Conservation (phyloP, 441 rosid genomes). For the Viola pubescens region DNA sequence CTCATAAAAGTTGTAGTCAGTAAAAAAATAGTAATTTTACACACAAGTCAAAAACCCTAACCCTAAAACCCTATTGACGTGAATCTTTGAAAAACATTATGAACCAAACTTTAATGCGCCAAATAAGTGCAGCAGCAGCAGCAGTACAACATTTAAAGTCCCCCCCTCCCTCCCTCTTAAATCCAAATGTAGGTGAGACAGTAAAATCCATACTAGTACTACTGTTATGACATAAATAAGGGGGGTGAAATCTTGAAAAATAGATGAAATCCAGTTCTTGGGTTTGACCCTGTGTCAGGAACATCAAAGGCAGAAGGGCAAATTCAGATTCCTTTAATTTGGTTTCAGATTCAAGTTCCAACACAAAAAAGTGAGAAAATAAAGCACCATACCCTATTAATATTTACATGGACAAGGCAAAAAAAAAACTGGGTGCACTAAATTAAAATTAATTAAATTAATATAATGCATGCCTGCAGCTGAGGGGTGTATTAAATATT, state of each 20-base stretch:
- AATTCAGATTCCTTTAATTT: neutral
- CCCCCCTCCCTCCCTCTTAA: neutral
- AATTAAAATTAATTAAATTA: conserved; percentile 30
- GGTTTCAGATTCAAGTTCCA: conserved; percentile 5
- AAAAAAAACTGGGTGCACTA: conserved; percentile 12
- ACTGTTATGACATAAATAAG: neutral
- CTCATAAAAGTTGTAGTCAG: neutral
- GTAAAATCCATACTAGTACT: conserved; percentile 1
- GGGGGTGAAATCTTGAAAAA: neutral
- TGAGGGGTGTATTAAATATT: conserved; percentile 1
- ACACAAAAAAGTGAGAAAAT: neutral
- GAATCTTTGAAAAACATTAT: neutral
- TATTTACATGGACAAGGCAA: neutral
- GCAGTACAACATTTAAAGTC: neutral
- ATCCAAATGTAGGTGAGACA: neutral
- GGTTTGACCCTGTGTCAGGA: neutral
- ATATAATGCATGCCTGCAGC: conserved; percentile 27
- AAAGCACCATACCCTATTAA: conserved; percentile 1
- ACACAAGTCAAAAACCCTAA: no score
- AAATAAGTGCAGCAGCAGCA: neutral
- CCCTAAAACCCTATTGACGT: neutral
- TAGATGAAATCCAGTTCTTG: no score
- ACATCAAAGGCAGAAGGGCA: no score
- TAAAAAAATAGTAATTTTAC: neutral
- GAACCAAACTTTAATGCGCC: neutral